Base-by-base conservation (phyloP, 768 basidiomycete genomes). In the Nidula microcarpa region DNA sequence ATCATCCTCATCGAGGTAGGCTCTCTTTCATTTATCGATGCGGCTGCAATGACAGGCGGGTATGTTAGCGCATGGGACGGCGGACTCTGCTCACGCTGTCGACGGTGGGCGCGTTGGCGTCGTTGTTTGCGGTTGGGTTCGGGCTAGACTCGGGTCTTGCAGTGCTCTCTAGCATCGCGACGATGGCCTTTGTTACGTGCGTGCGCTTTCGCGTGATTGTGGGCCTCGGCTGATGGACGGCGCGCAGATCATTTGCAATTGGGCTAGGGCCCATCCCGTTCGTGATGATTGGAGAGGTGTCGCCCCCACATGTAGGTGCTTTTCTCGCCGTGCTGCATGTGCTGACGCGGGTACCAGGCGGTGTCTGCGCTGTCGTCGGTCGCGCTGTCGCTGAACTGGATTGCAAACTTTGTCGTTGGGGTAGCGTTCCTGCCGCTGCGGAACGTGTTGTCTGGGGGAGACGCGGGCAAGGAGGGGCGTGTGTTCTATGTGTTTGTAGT, bases 251-350 rank as follows among this genome's bases (percentile, higher is more conserved):
- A 0, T 98, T 95, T 68, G 91, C 94, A 1, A 70, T 89, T 34
- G 96, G 95, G 2, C 77, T 98, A 14, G 96, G 96, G 1, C 94
- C 96, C 1, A 73, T 98, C 34, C 95, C 96, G 0, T 98, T 94
- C 63, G 84, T 98, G 37, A 86, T 98, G 67, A 85, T 96, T 33
- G 85, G 94, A 13, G 94, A 98, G 63, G 84, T 97, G 17, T 87
- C 94, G 2, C 93, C 93, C 1, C 68, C 79, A 48, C 79, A 88
- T 60, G 92, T 88, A 66, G 56, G 89, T n/a, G n/a, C n/a, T n/a
- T n/a, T n/a, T n/a, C n/a, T 49, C 33, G 13, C 35, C n/a, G 17
- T 23, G 33, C n/a, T n/a, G 53, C 43, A 43, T 35, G 39, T 9
- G 32, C 52, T 55, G 32, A 54, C 30, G 44, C 18, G 33, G 32